Base-by-base conservation (phyloP, 75 land plant species). In the Selaginella tamariscina region DNA sequence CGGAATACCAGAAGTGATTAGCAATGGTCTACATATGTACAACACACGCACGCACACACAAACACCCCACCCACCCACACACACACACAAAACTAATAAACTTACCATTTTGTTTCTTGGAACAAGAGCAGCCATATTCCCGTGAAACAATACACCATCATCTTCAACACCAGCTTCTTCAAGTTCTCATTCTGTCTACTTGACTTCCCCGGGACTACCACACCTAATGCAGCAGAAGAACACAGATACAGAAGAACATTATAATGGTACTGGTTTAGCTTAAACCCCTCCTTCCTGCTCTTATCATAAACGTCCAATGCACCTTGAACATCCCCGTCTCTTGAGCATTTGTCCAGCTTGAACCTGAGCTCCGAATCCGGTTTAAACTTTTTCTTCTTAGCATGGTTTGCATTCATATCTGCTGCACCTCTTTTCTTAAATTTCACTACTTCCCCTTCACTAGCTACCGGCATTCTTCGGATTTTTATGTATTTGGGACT, bases 201-300 rank as follows among this genome's bases (percentile, higher is more conserved):
- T 13, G 64, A 20, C 20, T 31, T 56, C 11, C 30, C 65, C 31
- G 27, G 22, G 0, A 59, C 18, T 0, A 70, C 5, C 1, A 24
- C 31, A 33, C 70, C 91, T 1, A 75, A 26, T 8, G 73, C 68
- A 13, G 73, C 73, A 39, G 68, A 71, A 15, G 99, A 83, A 70
- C 92, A 91, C 30, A 95, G 78, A 72, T 91, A 88, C 67, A 95
- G 82, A 33, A 95, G 72, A 20, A 84, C 69, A 64, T 95, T 95
- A 74, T 73, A 90, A 70, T 84, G 84, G 54, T 95, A 78, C 31
- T 71, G 84, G 30, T 68, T 75, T 32, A 90, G 71, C 29, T 66
- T 71, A 5, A 80, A 27, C 5, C 73, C 72, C 9, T 68, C 64
- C 27, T 70, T 27, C 9, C 39, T 20, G 24, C 85, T 81, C 26